Evolutionary conservation across 2,329 filamentous ascomycete species (phyloP), one percentile per base, ranked within the genome.

Genomic region (Hypoxylon sp.): DNA sequence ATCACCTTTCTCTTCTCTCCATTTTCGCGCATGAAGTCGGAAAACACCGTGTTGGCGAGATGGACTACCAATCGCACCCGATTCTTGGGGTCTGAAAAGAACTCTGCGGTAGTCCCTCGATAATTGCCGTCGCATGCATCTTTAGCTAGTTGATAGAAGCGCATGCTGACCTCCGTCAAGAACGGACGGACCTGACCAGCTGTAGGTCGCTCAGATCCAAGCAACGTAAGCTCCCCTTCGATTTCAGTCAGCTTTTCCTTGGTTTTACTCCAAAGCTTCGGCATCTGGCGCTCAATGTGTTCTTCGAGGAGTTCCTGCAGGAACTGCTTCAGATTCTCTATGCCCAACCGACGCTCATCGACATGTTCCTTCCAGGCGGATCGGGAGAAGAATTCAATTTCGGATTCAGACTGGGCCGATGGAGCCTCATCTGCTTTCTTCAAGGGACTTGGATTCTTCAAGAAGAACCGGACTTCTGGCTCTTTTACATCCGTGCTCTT

Each of bases 81-180:
- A 38, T 52, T 52, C 4, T 38, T 16, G 9, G 3, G 0, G 2
- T 38, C 48, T 2, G 56, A 60, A 38, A 60, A 60, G 56, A 60
- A 60, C 16, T 18, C 24, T 22, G 11, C 11, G 4, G 2, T 12
- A 7, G n/a, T 4, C n/a, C 12, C 56, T 4, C 38, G 28, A 20
- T 60, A 52, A n/a, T 52, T 28, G 9, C 56, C 48, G n/a, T 49
- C 28, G 14, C n/a, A 24, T 18, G 48, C 48, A 52, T 40, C 40
- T 9, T 52, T 36, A 16, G 30, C 40, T 12, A 52, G 30, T 30
- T 28, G 26, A 9, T 45, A 30, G 16, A 60, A 52, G 6, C 16
- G 46, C 48, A 46, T 52, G 11, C 36, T 52, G 2, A 24, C 14
- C 5, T 22, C 24, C 20, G 38, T 28, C 22, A 60, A 16, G n/a